A percentile compares a stretch with the other conserved stretches of the same genome.
These are phyloP conservation scores for Xylaria sp. DNA, from an alignment of 2,329 filamentous ascomycete species.

Conservation along the genomic window DNA sequence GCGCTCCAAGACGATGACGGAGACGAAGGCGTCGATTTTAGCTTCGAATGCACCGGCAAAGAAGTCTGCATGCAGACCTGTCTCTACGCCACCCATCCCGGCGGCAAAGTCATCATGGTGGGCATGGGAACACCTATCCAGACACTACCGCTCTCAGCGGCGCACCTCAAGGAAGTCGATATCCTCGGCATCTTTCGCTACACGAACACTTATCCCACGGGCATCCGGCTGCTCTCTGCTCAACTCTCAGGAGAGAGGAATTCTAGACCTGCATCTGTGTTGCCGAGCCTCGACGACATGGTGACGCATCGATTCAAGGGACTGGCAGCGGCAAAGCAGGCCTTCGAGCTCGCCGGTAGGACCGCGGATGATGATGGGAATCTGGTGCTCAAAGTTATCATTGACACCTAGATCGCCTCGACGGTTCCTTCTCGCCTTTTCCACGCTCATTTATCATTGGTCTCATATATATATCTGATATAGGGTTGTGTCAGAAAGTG, in stretches of 20 bases:
- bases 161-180: constrained; percentile 76
- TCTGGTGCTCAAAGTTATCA: constrained; percentile 74
- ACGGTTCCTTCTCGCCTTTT: background rate
- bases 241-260: constrained; percentile 36
- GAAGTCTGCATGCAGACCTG: constrained; percentile 75
- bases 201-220: constrained; percentile 74
- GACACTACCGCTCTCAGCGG: constrained; percentile 74
- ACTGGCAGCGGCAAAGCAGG: constrained; percentile 63
- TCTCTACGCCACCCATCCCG: constrained; percentile 73
- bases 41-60: constrained; percentile 80
- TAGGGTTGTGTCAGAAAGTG: background rate
- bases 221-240: constrained; percentile 66
- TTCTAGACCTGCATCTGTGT: constrained; percentile 45
- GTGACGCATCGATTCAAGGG: constrained; percentile 76
- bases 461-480: background rate
- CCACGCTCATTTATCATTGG: background rate
- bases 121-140: constrained; percentile 82
- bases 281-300: constrained; percentile 71
- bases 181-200: constrained; percentile 80
- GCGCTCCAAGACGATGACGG: constrained; percentile 55
- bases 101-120: constrained; percentile 76
- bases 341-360: constrained; percentile 73
- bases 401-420: constrained; percentile 52
- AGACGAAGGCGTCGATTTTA: constrained; percentile 69
- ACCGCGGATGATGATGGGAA: constrained; percentile 71